Conservation (phyloP, 768 basidiomycete genomes). For the Hypsizygus marmoreus region DNA sequence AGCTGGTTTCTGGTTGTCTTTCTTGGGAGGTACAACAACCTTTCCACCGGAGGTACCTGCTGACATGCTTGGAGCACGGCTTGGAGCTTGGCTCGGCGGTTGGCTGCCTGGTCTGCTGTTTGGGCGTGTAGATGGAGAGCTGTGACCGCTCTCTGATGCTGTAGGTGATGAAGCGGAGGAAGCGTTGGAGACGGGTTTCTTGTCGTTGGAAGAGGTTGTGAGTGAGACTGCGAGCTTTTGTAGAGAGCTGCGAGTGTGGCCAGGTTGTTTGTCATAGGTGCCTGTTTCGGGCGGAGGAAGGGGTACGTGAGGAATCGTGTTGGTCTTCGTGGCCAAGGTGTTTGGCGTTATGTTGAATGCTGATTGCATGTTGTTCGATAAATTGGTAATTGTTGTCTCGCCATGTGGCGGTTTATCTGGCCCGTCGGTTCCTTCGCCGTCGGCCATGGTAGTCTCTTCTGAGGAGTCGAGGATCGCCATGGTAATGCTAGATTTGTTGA, state of each 20-base stretch:
- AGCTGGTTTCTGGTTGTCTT: constrained; percentile 22
- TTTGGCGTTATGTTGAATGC: constrained; percentile 24
- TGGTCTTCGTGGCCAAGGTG: constrained; percentile 18
- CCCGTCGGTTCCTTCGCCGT: constrained; percentile 58
- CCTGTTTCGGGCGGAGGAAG: constrained; percentile 54
- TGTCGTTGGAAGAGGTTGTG: constrained; percentile 34
- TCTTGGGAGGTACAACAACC: constrained; percentile 19
- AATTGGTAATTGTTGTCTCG: constrained; percentile 19
- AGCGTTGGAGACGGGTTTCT: constrained; percentile 31
- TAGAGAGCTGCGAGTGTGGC: constrained; percentile 46
- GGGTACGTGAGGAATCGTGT: constrained; percentile 33
- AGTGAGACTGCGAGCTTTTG: constrained; percentile 45
- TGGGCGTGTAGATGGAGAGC: constrained; percentile 56
- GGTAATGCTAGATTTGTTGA: constrained; percentile 23
- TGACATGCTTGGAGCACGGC: constrained; percentile 53
- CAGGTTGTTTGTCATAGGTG: constrained; percentile 51
- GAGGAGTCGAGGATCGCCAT: constrained; percentile 51
- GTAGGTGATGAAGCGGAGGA: constrained; percentile 49
- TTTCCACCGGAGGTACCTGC: constrained; percentile 41
- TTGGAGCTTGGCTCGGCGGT: constrained; percentile 52
- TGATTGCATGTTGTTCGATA: constrained; percentile 27
- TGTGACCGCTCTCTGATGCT: constrained; percentile 51
- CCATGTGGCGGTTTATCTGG: constrained; percentile 61
- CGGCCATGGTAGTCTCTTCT: constrained; percentile 52
- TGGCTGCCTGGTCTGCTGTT: constrained; percentile 57